Evolutionary conservation across 2,329 filamentous ascomycete genomes (phyloP), one percentile per base, ranked within the genome.

Genomic region (Ceratocystis diversiconidia): DNA sequence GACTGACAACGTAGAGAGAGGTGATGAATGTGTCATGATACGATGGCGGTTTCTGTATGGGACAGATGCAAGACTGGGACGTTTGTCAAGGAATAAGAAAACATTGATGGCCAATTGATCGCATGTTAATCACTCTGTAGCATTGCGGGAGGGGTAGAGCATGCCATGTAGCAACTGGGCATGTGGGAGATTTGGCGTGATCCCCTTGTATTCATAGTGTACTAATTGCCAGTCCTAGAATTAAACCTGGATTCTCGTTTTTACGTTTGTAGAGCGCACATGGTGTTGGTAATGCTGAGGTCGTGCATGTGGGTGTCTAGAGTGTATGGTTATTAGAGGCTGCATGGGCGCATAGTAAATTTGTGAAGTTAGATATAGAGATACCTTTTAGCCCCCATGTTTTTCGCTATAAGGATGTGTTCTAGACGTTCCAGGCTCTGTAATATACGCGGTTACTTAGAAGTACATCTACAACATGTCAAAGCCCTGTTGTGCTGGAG

Each of bases 201-300:
- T 25, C 55, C 55, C 30, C 12, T 28, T 59, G 55, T 59, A 59
- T 59, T 59, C 55, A 59, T 36, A 59, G 55, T n/a, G 32, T 59
- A n/a, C n/a, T 30, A 36, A 59, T 36, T 59, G 6, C 8, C 55
- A 36, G 32, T 36, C 25, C 17, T 28, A 59, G 17, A 59, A 30
- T 59, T 19, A 1, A 59, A 30, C 17, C 19, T 7, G 32, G 28
- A n/a, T 19, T 15, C 8, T 3, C 15, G 7, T n/a, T 59, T 59
- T 15, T 17, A 32, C 36, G 15, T 30, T 5, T 12, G 28, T 28
- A 30, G 28, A 28, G 25, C 52, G 22, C 52, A 25, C 10, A 6
- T 5, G 5, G 28, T 17, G 25, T 1, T 19, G 30, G 4, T 2
- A 30, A 3, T 6, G 25, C 22, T 1, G 3, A 50, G n/a, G 28